A percentile compares a stretch with the other conserved stretches of the same genome.
These are phyloP conservation scores for Fusarium veterinarium DNA, from an alignment of 2,329 filamentous ascomycete species.

Conservation along the genomic window DNA sequence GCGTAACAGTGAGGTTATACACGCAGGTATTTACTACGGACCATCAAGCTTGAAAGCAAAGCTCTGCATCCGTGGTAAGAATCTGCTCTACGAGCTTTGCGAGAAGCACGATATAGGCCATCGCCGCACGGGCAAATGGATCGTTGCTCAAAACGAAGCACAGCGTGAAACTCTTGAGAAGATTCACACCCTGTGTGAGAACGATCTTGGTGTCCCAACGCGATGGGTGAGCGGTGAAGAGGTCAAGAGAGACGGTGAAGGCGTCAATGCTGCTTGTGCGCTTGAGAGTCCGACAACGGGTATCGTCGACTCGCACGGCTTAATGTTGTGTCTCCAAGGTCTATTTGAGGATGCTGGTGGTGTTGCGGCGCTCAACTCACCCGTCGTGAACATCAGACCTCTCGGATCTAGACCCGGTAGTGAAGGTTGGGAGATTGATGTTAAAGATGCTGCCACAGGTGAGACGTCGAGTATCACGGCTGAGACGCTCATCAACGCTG, in stretches of 20 bases:
- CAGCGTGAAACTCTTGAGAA: slow-evolving; percentile 73
- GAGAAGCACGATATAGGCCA: slow-evolving; percentile 73
- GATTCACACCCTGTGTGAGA: slow-evolving; percentile 59
- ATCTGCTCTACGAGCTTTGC: slow-evolving; percentile 85
- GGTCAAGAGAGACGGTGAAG: slow-evolving; percentile 75
- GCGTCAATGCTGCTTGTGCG: slow-evolving; percentile 73
- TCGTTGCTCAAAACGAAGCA: slow-evolving; percentile 83
- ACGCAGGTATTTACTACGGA: slow-evolving; percentile 94
- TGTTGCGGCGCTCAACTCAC: slow-evolving; percentile 75
- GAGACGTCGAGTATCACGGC: slow-evolving; percentile 72
- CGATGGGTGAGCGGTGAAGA: slow-evolving; percentile 74
- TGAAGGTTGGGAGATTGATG: slow-evolving; percentile 76
- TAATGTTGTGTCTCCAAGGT: slow-evolving; percentile 85
- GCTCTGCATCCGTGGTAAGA: slow-evolving; percentile 82
- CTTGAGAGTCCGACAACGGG: slow-evolving; percentile 89
- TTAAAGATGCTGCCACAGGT: slow-evolving; percentile 58
- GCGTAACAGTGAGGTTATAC: slow-evolving; percentile 95
- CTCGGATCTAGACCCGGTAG: slow-evolving; percentile 57
- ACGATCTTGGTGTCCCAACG: slow-evolving; percentile 70
- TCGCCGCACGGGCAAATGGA: slow-evolving; percentile 88
- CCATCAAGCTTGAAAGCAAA: slow-evolving; percentile 79
- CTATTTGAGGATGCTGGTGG: slow-evolving; percentile 82
- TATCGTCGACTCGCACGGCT: slow-evolving; percentile 86
- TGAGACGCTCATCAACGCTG: slow-evolving; percentile 85
- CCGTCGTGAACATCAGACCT: slow-evolving; percentile 70